Conservation (phyloP, 2,329 filamentous ascomycete genomes). For the Monosporascus cannonballus region DNA sequence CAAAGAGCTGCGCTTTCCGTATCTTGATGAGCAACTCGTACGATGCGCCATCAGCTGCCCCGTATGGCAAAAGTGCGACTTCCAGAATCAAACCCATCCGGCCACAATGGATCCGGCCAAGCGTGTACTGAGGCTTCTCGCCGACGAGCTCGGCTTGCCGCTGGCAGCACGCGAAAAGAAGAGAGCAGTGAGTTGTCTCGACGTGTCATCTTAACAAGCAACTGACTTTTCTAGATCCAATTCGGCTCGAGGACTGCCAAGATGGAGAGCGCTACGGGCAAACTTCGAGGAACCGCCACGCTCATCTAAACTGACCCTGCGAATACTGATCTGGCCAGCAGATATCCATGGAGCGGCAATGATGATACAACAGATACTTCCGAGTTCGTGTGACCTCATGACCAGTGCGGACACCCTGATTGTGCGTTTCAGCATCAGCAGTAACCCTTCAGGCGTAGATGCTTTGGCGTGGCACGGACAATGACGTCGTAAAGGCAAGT, state of each 20-base stretch:
- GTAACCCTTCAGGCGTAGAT: conserved; percentile 37
- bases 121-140: conserved; percentile 70
- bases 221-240: conserved; percentile 54
- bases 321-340: conserved; percentile 2
- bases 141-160: conserved; percentile 65
- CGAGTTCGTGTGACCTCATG: conserved; percentile 40
- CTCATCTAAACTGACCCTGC: conserved; percentile 35
- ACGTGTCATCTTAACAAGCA: neutral
- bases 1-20: conserved; percentile 85
- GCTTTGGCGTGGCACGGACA: conserved; percentile 25
- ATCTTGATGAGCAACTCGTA: conserved; percentile 81
- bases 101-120: conserved; percentile 68
- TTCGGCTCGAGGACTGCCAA: conserved; percentile 79
- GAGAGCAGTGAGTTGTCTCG: conserved; percentile 58
- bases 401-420: conserved; percentile 9
- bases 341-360: conserved; percentile 37
- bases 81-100: conserved; percentile 44
- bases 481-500: conserved; percentile 60
- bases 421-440: conserved; percentile 44
- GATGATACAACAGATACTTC: conserved; percentile 75
- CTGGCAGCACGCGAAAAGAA: conserved; percentile 83
- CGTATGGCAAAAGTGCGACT: conserved; percentile 84
- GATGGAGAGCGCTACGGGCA: conserved; percentile 58
- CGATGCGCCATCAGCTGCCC: conserved; percentile 68
- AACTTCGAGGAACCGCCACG: conserved; percentile 61